phyloP scores from a whole-genome alignment of 306 rosid genomes.

The Inga laurina region DNA sequence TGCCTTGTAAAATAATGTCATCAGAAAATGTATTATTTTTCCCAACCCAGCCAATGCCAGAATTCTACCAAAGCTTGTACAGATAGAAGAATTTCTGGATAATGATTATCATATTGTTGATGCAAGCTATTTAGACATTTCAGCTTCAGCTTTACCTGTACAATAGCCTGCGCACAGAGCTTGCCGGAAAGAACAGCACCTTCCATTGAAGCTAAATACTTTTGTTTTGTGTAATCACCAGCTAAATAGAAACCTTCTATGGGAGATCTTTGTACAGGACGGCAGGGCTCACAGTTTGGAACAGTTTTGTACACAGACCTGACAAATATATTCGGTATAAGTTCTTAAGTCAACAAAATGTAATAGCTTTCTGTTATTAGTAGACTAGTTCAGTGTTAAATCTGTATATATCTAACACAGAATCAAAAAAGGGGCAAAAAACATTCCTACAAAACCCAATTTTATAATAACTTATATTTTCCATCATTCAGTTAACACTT shows the following conservation, averaged over 20 bases:
- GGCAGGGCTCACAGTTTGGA: slow-evolving; percentile 91
- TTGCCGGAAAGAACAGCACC: slow-evolving; percentile 98
- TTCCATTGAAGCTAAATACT: slow-evolving; percentile 98
- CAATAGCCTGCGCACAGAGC: slow-evolving; percentile 94
- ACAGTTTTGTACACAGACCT: slow-evolving; percentile 95
- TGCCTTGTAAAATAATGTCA: background rate
- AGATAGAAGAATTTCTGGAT: slow-evolving; percentile 18
- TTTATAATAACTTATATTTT: background rate
- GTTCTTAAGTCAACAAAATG: slow-evolving; percentile 25
- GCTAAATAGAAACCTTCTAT: slow-evolving; percentile 92
- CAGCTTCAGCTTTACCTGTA: slow-evolving; percentile 64
- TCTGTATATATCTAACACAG: background rate
- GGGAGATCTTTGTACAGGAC: slow-evolving; percentile 92
- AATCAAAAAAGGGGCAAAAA: background rate
- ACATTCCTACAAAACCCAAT: background rate
- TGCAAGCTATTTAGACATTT: slow-evolving; percentile 12
- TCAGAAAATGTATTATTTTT: background rate
- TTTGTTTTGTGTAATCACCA: slow-evolving; percentile 95
- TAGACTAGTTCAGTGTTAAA: slow-evolving; percentile 15
- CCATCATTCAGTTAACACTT: background rate
- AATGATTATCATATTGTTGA: slow-evolving; percentile 15
- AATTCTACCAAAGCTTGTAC: background rate
- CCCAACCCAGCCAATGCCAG: background rate
- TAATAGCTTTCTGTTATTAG: background rate
- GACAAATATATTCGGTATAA: slow-evolving; percentile 25